Evolutionary conservation across 495 filamentous ascomycete species (phyloP).

Genomic region (Aspergillus bridgeri): DNA sequence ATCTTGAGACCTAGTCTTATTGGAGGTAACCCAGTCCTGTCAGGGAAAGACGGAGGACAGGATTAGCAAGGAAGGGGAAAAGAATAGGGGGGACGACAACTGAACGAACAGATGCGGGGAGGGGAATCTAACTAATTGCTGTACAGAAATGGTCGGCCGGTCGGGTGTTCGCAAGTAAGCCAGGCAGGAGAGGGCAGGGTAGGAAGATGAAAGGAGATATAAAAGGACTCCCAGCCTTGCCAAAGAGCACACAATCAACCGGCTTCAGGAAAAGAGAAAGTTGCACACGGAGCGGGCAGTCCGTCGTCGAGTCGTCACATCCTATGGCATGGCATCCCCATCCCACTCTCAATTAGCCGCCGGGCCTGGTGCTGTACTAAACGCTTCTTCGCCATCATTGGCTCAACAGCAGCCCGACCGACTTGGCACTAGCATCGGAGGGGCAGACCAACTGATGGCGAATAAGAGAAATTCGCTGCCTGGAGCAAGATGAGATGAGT

Average conservation of each 20-base stretch:
- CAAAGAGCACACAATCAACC: background rate
- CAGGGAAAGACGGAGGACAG: background rate
- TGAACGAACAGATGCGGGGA: background rate
- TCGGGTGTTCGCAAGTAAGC: background rate
- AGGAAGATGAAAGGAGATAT: background rate
- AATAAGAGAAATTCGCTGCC: constrained; percentile 1
- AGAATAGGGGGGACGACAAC: background rate
- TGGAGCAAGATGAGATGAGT: background rate
- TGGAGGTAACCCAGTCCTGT: background rate
- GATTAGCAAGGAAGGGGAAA: background rate
- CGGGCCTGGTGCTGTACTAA: background rate
- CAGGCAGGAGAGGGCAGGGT: background rate
- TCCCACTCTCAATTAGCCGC: background rate
- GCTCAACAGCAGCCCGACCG: background rate
- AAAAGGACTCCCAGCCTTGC: background rate
- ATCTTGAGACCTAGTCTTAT: constrained; percentile 17
- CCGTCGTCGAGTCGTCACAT: background rate
- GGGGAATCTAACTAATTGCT: background rate
- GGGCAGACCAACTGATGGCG: background rate
- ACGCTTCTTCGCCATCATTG: background rate
- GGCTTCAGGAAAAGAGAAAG: background rate
- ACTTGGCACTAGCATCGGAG: background rate
- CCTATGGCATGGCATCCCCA: background rate
- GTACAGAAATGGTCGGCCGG: too few relatives aligned
- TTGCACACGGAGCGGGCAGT: background rate